Evolutionary conservation across 371 early-diverging fungal genomes (phyloP), one percentile per base, ranked within the genome.

Genomic region (Mortierella sp.): DNA sequence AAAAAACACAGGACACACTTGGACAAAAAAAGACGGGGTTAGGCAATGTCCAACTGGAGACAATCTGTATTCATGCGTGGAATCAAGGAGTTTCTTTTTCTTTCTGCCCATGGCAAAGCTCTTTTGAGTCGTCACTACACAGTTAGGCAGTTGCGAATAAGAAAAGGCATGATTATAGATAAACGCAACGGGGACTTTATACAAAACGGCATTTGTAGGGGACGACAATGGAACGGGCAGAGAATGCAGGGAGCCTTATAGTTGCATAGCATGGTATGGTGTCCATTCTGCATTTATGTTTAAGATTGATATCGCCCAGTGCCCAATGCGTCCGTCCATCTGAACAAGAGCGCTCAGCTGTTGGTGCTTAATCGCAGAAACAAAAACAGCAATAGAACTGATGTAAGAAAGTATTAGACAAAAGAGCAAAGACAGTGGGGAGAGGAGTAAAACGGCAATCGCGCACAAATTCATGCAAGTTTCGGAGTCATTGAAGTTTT

Each of bases 81-180:
- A 32, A 58, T 58, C 29, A n/a, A 58, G 32, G 60, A 58, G 58
- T 3, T 29, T 51, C 29, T 58, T 27, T 14, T 58, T 32, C 32
- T 14, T 12, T 58, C 60, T 24, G 60, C 60, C 32, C 60, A 58
- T 58, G 60, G 60, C 60, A 27, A 58, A 58, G 60, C 60, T 58
- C 12, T 27, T 29, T 0, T 58, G 16, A 12, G 29, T 46, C 48
- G 29, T 14, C 14, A 12, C 4, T 58, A 11, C 10, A 2, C 16
- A 18, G 7, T 21, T 35, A 18, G 65, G 21, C 18, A 32, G 3
- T 35, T 12, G 60, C 35, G 65, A 35, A 38, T 21, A 29, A 60
- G 56, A 56, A n/a, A n/a, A 3, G 27, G 29, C 4, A 29, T 58
- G 60, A 14, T 14, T 35, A 32, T 21, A 32, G 18, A 21, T 65